Conservation (phyloP, 208 protist species). For the Leishmania lainsoni region DNA sequence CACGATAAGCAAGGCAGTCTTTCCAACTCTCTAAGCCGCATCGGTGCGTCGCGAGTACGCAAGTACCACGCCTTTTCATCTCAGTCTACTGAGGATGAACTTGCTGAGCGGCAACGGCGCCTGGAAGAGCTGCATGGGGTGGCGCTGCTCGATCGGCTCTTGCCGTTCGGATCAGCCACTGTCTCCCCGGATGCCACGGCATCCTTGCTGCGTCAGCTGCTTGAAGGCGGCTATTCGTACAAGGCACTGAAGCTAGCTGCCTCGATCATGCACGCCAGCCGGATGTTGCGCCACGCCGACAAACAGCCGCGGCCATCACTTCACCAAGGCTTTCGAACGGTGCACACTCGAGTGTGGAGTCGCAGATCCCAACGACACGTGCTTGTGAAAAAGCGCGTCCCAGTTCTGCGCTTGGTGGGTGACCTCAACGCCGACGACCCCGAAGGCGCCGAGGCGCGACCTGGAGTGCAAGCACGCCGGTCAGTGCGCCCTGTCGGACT, state of each 20-base stretch:
- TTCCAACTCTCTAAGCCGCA: not conserved
- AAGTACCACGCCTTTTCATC: slow-evolving; percentile 19
- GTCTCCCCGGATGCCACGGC: slow-evolving; percentile 42
- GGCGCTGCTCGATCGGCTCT: slow-evolving; percentile 48
- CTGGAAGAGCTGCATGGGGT: slow-evolving; percentile 19
- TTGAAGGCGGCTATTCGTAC: slow-evolving; percentile 46
- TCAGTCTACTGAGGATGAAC: not conserved
- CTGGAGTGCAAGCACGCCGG: slow-evolving; percentile 4
- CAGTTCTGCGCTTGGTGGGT: slow-evolving; percentile 40
- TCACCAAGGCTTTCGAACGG: slow-evolving; percentile 34
- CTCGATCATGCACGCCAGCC: slow-evolving; percentile 42
- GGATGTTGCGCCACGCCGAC: slow-evolving; percentile 60
- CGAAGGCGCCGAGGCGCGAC: not conserved
- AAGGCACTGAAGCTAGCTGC: slow-evolving; percentile 52
- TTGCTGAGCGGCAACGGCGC: slow-evolving; percentile 5
- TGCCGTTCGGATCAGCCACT: slow-evolving; percentile 46
- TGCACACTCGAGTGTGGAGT: slow-evolving; percentile 56
- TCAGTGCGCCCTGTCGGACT: slow-evolving; percentile 39
- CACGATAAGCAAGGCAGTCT: slow-evolving; percentile 1
- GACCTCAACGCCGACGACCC: slow-evolving; percentile 15
- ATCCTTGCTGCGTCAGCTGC: slow-evolving; percentile 44
- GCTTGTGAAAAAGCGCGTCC: slow-evolving; percentile 47
- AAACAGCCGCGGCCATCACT: slow-evolving; percentile 40
- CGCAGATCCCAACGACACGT: slow-evolving; percentile 29
- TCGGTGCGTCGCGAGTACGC: slow-evolving; percentile 9